Percentiles rank a stretch among this genome's conserved stretches.
These are phyloP conservation scores for Brassica balearica DNA, from an alignment of 441 rosid genomes.

Conservation along the genomic window DNA sequence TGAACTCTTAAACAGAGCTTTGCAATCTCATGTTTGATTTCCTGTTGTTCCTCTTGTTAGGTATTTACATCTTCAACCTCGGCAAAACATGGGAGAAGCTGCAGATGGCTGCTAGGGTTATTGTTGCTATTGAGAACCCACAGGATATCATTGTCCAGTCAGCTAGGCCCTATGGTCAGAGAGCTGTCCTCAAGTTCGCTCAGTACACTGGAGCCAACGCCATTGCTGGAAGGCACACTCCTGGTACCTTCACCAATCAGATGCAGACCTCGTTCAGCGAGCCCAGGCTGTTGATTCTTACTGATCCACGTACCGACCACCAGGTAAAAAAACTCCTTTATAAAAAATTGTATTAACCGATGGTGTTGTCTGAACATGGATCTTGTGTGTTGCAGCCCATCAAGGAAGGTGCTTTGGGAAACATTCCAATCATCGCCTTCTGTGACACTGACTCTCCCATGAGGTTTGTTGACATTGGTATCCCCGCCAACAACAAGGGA, in stretches of 20 bases:
- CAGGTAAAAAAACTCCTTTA: conserved; percentile 54
- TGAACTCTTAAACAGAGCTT: no score
- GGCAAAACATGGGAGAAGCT: conserved; percentile 99
- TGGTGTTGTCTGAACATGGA: not conserved
- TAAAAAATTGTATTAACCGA: not conserved
- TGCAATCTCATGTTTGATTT: not conserved
- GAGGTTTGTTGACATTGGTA: conserved; percentile 89
- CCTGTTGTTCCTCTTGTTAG: no score
- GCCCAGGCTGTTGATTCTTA: conserved; percentile 88
- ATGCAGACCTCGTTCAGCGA: conserved; percentile 87
- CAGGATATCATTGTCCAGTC: conserved; percentile 90
- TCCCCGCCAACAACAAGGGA: conserved; percentile 97
- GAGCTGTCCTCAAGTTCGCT: conserved; percentile 89
- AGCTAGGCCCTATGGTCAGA: conserved; percentile 93
- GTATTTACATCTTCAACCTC: conserved; percentile 86
- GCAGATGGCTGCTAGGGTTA: conserved; percentile 83
- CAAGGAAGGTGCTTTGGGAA: conserved; percentile 93
- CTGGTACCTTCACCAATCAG: conserved; percentile 96
- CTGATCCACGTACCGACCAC: conserved; percentile 92
- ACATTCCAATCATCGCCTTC: conserved; percentile 91
- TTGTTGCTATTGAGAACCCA: conserved; percentile 86
- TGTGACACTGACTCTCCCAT: conserved; percentile 96
- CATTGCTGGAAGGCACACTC: conserved; percentile 97
- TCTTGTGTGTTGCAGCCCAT: conserved; percentile 66
- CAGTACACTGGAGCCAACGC: conserved; percentile 93